Percentiles rank a stretch among this genome's conserved stretches.
These are phyloP conservation scores for Annulohypoxylon stygium DNA, from an alignment of 495 filamentous ascomycete genomes.

Conservation along the genomic window DNA sequence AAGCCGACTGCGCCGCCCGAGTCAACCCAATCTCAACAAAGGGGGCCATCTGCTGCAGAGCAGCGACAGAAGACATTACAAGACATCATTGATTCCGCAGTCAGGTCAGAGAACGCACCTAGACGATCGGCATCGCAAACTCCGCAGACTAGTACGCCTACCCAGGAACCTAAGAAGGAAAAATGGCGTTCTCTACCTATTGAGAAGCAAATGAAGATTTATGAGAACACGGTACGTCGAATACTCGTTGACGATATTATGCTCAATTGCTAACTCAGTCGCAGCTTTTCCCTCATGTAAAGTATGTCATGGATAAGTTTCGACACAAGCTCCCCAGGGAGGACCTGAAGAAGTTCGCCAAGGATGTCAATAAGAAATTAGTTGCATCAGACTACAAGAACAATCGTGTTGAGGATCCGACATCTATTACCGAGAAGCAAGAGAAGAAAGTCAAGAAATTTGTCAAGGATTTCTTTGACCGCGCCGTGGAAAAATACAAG, in stretches of 20 bases:
- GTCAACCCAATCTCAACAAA: conserved; percentile 70
- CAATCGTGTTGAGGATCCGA: conserved; percentile 83
- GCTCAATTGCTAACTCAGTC: conserved; percentile 40
- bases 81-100: conserved; percentile 87
- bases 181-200: conserved; percentile 83
- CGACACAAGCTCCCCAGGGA: conserved; percentile 86
- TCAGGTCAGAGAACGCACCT: conserved; percentile 69
- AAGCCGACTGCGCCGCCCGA: conserved; percentile 74
- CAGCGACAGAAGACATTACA: conserved; percentile 71
- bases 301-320: conserved; percentile 87
- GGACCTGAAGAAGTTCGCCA: conserved; percentile 86
- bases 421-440: conserved; percentile 80
- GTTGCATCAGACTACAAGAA: conserved; percentile 92
- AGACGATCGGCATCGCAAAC: conserved; percentile 67
- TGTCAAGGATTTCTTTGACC: conserved; percentile 87
- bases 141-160: conserved; percentile 71
- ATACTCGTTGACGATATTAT: neutral
- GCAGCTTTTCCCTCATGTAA: conserved; percentile 85
- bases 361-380: conserved; percentile 88
- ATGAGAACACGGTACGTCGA: conserved; percentile 84
- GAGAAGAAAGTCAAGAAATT: conserved; percentile 83
- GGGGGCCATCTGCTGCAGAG: conserved; percentile 71
- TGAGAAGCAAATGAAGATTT: conserved; percentile 92
- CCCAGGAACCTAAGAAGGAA: conserved; percentile 76
- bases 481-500: conserved; percentile 80